Conservation (phyloP, 1,284 basidiomycete genomes). For the Sporisorium sorghi region DNA sequence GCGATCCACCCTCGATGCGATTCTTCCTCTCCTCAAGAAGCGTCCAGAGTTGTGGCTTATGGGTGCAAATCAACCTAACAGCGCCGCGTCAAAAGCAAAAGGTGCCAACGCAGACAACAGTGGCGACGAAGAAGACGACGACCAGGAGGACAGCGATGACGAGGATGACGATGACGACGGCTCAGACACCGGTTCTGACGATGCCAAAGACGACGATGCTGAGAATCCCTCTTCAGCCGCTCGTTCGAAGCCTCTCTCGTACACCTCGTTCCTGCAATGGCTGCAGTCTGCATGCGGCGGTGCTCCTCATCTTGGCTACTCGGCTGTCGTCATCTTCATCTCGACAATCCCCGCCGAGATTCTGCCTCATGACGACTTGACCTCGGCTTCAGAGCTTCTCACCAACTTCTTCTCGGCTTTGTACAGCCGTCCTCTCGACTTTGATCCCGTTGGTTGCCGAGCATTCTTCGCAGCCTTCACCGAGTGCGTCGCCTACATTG, state of each 20-base stretch:
- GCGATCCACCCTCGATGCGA: conserved; percentile 50
- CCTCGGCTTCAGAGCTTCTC: conserved; percentile 73
- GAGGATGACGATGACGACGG: conserved; percentile 31
- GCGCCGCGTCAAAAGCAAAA: not conserved
- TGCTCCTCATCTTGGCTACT: conserved; percentile 81
- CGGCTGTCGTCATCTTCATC: conserved; percentile 79
- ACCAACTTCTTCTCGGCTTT: conserved; percentile 81
- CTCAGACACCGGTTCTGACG: conserved; percentile 16
- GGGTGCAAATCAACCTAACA: not conserved
- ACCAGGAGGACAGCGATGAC: conserved; percentile 24
- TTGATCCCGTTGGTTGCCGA: conserved; percentile 39
- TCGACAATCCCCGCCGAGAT: conserved; percentile 78
- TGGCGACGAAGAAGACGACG: conserved; percentile 23
- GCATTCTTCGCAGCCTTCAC: conserved; percentile 78
- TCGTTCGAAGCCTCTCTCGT: conserved; percentile 29
- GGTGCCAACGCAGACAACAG: conserved; percentile 11
- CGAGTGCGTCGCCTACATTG: conserved; percentile 77
- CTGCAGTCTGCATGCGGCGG: conserved; percentile 80
- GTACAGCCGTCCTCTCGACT: conserved; percentile 75
- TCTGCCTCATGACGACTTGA: conserved; percentile 69
- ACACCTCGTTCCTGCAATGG: conserved; percentile 76
- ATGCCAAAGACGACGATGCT: conserved; percentile 1
- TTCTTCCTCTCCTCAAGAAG: conserved; percentile 57
- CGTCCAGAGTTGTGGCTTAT: conserved; percentile 66
- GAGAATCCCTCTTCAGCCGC: not conserved